Base-by-base conservation (phyloP, 306 rosid genomes). In the Abrus precatorius region DNA sequence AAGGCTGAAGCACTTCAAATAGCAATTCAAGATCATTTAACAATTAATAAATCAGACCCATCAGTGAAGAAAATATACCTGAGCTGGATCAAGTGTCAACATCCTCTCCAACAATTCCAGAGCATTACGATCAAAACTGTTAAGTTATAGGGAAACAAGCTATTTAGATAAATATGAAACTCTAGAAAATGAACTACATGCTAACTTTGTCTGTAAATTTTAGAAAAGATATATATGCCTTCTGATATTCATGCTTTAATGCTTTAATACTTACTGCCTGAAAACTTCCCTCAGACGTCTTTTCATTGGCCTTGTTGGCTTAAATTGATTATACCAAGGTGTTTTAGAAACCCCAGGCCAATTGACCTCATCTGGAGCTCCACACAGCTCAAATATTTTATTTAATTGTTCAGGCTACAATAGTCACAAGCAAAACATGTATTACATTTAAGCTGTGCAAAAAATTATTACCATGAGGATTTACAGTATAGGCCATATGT, bases 381-480 rank as follows among this genome's bases (percentile, higher is more conserved):
- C 93, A 87, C 96, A 91, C 38, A 91, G 89, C 87, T 91, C 96
- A 55, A 83, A 91, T 56, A 91, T 89, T 82, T 91, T 91, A 78
- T 84, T 91, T 57, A 91, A 57, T 83, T 91, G 93, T 69, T 91
- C 96, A 32, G 96, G 90, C 95, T 91, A 68, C 71, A 91, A 76
- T 7, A 43, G 33, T 68, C 50, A 68, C 73, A 72, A 45, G 72
- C 43, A 53, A 55, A 75, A 47, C 30, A 65, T 0, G 20, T 11
- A 43, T 81, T 53, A 79, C 28, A 60, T 55, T 34, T 10, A 54
- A 38, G 68, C 50, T 6, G 65, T 14, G 57, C 55, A 66, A 83
- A 47, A 6, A 61, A 56, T 14, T 11, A 43, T 27, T 13, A 47
- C 57, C 60, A 41, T 32, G 9, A 53, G 50, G 7, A 64, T 78